Percentiles rank a stretch among this genome's conserved stretches.
Evolutionary conservation across 768 basidiomycete genomes (phyloP).

Genomic region (Boletus subparvulus): DNA sequence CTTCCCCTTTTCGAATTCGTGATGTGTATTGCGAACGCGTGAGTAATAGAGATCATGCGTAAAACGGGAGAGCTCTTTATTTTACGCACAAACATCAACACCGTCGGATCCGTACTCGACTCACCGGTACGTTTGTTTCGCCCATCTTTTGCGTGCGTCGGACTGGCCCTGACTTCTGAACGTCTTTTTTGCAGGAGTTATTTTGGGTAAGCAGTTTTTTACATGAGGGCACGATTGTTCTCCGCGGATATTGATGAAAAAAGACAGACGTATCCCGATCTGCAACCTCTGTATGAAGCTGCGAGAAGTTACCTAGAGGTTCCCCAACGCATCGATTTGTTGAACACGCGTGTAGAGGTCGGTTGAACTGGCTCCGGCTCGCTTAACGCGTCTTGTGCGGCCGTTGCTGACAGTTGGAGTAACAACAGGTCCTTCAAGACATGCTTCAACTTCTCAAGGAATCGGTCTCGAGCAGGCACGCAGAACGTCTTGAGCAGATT

Average conservation of each 20-base stretch:
- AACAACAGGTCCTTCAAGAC: slow-evolving; percentile 82
- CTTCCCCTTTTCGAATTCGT: background rate
- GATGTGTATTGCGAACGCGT: slow-evolving; percentile 15
- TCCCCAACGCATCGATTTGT: slow-evolving; percentile 86
- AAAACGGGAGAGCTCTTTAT: slow-evolving; percentile 96
- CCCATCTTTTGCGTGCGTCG: background rate
- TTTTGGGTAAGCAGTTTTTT: slow-evolving; percentile 74
- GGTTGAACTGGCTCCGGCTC: slow-evolving; percentile 23
- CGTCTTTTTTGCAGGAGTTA: slow-evolving; percentile 59
- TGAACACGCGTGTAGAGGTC: slow-evolving; percentile 93
- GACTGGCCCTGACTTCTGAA: background rate
- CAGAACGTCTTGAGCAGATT: slow-evolving; percentile 89
- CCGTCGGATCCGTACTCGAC: slow-evolving; percentile 95
- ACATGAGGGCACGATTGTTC: background rate
- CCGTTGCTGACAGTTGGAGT: slow-evolving; percentile 1
- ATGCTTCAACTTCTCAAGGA: slow-evolving; percentile 96
- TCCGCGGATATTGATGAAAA: slow-evolving; percentile 21
- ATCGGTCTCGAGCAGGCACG: slow-evolving; percentile 86
- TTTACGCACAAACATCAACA: slow-evolving; percentile 89
- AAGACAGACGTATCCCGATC: slow-evolving; percentile 82
- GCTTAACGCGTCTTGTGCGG: background rate
- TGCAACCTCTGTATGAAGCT: slow-evolving; percentile 93
- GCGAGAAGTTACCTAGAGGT: slow-evolving; percentile 94
- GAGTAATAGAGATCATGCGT: slow-evolving; percentile 83
- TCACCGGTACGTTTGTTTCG: slow-evolving; percentile 65